These are phyloP conservation scores for Penicillium atrosanguineum DNA, from an alignment of 495 filamentous ascomycete species.

Conservation along the genomic window DNA sequence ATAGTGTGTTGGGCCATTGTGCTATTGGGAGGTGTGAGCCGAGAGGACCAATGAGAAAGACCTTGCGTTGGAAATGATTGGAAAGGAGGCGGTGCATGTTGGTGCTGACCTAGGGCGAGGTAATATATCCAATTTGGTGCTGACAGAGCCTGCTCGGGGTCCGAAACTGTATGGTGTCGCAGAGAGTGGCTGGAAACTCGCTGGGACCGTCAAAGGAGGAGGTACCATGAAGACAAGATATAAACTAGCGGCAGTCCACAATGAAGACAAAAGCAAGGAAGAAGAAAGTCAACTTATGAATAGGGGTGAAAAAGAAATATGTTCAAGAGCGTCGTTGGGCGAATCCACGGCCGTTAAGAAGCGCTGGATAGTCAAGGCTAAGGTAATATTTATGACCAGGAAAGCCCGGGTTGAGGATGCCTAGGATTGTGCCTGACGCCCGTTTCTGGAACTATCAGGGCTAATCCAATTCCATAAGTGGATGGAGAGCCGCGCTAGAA, in stretches of 20 bases:
- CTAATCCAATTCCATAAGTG: conserved; percentile 21
- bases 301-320: conserved; percentile 1
- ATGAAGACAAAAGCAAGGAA: conserved; percentile 1
- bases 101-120: conserved; percentile 45
- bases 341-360: conserved; percentile 13
- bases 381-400: conserved; percentile 13
- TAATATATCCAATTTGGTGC: conserved; percentile 36
- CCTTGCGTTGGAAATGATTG: neutral
- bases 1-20: conserved; percentile 35
- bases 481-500: conserved; percentile 30
- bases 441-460: conserved; percentile 10
- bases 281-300: neutral
- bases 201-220: conserved; percentile 34
- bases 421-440: conserved; percentile 27
- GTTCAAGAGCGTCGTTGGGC: conserved; percentile 2
- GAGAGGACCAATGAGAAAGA: neutral
- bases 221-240: conserved; percentile 35
- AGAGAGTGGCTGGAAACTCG: conserved; percentile 34
- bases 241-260: neutral
- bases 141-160: conserved; percentile 33
- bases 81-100: conserved; percentile 11
- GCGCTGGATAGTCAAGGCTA: conserved; percentile 14
- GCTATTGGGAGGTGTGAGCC: conserved; percentile 35
- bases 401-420: conserved; percentile 8
- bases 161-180: conserved; percentile 29